phyloP scores from a whole-genome alignment of 345 rosid genomes.

The Crucihimalaya himalaica region DNA sequence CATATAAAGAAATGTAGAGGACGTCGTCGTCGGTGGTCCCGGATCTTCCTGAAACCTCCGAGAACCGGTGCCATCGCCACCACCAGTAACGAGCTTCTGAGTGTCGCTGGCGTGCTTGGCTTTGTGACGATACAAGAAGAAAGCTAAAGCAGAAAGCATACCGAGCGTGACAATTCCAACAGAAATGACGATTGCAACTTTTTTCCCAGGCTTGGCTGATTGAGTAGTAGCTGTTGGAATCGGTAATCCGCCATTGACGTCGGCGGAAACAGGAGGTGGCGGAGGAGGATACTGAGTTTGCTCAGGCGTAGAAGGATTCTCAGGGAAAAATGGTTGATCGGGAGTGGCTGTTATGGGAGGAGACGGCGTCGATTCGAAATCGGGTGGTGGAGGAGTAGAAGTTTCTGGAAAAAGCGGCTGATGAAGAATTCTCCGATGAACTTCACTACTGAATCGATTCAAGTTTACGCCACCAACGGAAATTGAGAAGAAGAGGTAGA shows the following conservation, averaged over 20 bases:
- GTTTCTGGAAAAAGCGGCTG: constrained; percentile 78
- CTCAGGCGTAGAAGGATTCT: constrained; percentile 61
- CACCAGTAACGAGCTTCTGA: constrained; percentile 65
- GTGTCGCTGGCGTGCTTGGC: constrained; percentile 59
- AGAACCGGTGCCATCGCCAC: constrained; percentile 42
- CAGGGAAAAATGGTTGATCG: constrained; percentile 91
- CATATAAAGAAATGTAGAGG: constrained; percentile 78
- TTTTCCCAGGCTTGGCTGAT: constrained; percentile 74
- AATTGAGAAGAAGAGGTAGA: constrained; percentile 1
- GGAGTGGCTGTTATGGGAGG: constrained; percentile 59
- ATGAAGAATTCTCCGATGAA: constrained; percentile 73
- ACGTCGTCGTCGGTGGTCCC: constrained; percentile 46
- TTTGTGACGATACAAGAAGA: constrained; percentile 81
- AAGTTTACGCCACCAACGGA: constrained; percentile 10
- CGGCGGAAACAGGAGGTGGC: constrained; percentile 31
- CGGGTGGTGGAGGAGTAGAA: constrained; percentile 61
- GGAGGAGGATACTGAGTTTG: constrained; percentile 57
- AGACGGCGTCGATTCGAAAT: constrained; percentile 43
- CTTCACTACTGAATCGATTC: constrained; percentile 9
- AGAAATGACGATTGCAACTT: constrained; percentile 79
- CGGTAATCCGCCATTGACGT: constrained; percentile 60
- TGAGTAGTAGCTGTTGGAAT: constrained; percentile 69
- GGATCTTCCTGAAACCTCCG: constrained; percentile 56
- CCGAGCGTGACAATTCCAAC: constrained; percentile 94
- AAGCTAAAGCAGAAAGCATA: constrained; percentile 86